These are phyloP conservation scores for Quercus suber DNA, from an alignment of 306 rosid species.

Conservation along the genomic window DNA sequence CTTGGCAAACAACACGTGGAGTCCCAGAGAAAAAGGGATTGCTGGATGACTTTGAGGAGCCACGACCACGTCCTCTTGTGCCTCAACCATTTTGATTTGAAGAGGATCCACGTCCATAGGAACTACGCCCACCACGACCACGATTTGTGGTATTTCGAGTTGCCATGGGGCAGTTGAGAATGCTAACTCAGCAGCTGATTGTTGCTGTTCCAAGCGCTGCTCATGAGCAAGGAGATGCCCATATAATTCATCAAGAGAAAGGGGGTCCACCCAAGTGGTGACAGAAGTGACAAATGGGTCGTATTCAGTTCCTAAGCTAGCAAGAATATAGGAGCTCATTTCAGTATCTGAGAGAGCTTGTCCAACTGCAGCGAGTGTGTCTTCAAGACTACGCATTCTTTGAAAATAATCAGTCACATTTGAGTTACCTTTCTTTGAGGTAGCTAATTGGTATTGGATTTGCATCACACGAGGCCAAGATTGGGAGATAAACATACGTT, in stretches of 20 bases:
- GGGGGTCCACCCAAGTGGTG: background rate
- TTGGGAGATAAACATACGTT: background rate
- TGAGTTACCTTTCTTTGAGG: background rate
- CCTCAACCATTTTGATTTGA: background rate
- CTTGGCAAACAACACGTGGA: background rate
- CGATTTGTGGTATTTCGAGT: background rate
- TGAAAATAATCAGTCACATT: too few species aligned
- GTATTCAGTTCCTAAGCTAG: background rate
- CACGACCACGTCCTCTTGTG: background rate
- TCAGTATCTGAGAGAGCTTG: background rate
- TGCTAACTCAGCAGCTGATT: background rate
- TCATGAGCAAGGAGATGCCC: background rate
- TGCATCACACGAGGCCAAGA: background rate
- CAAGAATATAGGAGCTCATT: background rate
- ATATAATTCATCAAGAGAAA: background rate
- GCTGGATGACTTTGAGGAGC: too few species aligned
- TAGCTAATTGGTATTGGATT: background rate
- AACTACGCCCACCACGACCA: background rate
- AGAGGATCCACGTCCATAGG: too few species aligned
- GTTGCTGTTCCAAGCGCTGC: background rate
- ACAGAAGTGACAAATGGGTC: background rate
- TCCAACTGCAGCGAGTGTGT: background rate
- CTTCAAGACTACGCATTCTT: background rate
- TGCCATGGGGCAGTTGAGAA: background rate
- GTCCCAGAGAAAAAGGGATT: background rate